Conservation (phyloP, 192 early-diverging fungal species). For the Rhizophagus clarus region DNA sequence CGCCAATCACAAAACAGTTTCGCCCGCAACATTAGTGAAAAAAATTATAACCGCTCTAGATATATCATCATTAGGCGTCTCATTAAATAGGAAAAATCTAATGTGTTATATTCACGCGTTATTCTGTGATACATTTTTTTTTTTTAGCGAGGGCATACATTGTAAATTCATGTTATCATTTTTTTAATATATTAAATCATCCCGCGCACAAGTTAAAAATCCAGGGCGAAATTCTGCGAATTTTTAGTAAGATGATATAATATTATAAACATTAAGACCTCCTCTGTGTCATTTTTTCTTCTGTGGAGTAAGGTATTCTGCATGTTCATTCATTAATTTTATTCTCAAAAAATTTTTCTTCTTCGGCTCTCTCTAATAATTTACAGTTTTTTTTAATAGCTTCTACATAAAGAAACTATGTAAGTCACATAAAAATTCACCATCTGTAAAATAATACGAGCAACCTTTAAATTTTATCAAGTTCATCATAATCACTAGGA, state of each 20-base stretch:
- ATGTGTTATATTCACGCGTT: no score
- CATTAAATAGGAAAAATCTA: no score
- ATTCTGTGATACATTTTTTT: no score
- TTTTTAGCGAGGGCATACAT: no score
- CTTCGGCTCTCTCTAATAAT: background rate
- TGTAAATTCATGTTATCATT: no score
- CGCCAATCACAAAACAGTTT: no score
- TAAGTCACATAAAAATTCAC: background rate
- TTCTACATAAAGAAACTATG: no score
- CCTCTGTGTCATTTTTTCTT: no score
- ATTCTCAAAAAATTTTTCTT: background rate
- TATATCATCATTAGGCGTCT: no score
- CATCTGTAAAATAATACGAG: slow-evolving; percentile 15
- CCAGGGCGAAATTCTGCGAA: background rate
- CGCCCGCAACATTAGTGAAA: no score
- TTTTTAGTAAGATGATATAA: background rate
- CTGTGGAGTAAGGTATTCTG: background rate
- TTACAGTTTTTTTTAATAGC: background rate
- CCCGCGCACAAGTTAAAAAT: background rate
- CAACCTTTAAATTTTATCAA: slow-evolving; percentile 19
- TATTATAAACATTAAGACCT: background rate
- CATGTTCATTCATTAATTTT: background rate
- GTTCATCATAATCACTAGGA: background rate
- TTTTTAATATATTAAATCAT: no score
- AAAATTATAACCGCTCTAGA: no score